Evolutionary conservation across 1,284 basidiomycete species (phyloP), one percentile per base, ranked within the genome.

Genomic region (Bjerkandera adusta): DNA sequence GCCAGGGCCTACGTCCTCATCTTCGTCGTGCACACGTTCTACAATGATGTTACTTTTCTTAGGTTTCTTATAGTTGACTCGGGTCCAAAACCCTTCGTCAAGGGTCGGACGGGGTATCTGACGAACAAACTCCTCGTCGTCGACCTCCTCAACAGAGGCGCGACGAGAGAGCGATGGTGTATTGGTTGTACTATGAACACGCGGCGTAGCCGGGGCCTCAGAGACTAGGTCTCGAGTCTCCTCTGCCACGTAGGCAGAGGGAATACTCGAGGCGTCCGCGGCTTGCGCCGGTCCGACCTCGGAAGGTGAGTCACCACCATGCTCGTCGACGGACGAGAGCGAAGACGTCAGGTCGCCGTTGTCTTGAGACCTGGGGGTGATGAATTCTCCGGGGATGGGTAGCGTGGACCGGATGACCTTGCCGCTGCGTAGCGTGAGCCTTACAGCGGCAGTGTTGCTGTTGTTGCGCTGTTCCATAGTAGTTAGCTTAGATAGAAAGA

Each of bases 41-140:
- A 38, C 11, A 12, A 38, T 21, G 21, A 38, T 15, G 22, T 38
- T 38, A 24, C 36, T 38, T 15, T 38, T 21, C 36, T 38, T 38
- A 21, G 10, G 15, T 11, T 38, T 38, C 4, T 21, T 21, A 15
- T 38, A 22, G 36, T 24, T 20, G 18, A 38, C 36, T 11, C 20
- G 8, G 22, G 36, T 38, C 36, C 36, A 38, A 13, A 38, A 38
- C 11, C 21, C 36, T 5, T 21, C 36, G n/a, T 30, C 27, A n/a
- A 21, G 36, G 36, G 4, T 21, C 36, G 12, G 16, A 10, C 4
- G 11, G n/a, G n/a, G n/a, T n/a, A n/a, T n/a, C 15, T 18, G 12
- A 15, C 36, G 15, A 18, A 13, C 20, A n/a, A 11, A 18, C 8
- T 38, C 36, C 36, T 38, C 36, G n/a, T 38, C 36, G 6, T 38